Conservation (phyloP, 1,284 basidiomycete species). For the Fomitopsis betulina region DNA sequence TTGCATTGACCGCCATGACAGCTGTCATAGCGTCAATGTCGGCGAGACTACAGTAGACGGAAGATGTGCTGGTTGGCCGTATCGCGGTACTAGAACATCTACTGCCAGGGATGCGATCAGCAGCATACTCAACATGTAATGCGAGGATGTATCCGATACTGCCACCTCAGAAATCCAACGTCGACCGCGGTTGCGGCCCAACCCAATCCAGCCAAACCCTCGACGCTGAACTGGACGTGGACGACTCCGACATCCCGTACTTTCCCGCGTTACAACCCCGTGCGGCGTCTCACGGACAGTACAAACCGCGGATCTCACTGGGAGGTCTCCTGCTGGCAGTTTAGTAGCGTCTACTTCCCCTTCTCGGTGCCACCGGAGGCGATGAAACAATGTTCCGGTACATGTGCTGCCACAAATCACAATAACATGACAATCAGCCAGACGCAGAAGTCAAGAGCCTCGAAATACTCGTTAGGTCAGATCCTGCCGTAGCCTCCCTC, state of each 20-base stretch:
- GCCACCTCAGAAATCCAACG: background rate
- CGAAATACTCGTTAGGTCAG: conserved; percentile 13
- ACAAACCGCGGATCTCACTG: background rate
- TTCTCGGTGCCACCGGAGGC: background rate
- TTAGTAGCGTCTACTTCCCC: background rate
- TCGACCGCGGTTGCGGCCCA: background rate
- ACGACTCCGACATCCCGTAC: background rate
- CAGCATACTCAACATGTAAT: background rate
- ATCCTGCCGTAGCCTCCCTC: conserved; percentile 64
- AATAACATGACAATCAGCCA: background rate
- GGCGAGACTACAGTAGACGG: background rate
- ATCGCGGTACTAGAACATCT: background rate
- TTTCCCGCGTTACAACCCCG: background rate
- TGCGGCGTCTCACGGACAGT: background rate
- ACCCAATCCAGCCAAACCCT: background rate
- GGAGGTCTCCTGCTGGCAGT: background rate
- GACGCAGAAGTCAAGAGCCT: background rate
- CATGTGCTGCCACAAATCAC: background rate
- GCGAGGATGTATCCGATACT: background rate
- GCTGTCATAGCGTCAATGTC: background rate
- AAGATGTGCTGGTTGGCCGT: background rate
- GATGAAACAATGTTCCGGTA: background rate
- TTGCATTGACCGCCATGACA: background rate
- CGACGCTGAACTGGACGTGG: background rate
- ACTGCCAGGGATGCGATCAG: background rate